Conservation (phyloP, 495 filamentous ascomycete species). For the Saxophila tyrrhenica region DNA sequence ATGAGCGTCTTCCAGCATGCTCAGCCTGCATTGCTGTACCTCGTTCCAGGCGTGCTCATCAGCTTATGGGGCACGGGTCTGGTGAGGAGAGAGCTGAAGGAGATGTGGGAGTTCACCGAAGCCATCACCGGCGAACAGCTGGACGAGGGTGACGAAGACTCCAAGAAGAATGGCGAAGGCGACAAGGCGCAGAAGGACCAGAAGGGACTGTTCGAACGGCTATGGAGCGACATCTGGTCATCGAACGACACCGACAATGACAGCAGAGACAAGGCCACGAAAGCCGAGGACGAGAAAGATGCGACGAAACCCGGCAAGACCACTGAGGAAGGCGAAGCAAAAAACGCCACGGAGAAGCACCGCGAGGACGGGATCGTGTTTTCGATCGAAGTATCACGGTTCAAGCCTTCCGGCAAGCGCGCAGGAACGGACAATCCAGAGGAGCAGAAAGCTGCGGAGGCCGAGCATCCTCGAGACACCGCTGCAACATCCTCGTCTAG, state of each 20-base stretch:
- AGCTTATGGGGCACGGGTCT: constrained; percentile 72
- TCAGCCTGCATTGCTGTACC: constrained; percentile 85
- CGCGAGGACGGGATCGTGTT: neutral
- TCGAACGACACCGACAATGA: neutral
- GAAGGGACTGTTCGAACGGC: neutral
- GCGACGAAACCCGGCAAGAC: neutral
- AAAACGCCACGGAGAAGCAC: neutral
- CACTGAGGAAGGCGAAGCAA: neutral
- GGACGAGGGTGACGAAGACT: constrained; percentile 17
- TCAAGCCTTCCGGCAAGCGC: neutral
- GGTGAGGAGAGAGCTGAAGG: constrained; percentile 51
- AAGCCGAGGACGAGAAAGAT: neutral
- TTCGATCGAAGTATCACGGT: neutral
- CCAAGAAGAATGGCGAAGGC: neutral
- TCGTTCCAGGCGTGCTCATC: constrained; percentile 74
- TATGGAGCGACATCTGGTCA: neutral
- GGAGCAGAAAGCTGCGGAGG: neutral
- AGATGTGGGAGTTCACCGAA: constrained; percentile 78
- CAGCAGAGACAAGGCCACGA: neutral
- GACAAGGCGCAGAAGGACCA: neutral
- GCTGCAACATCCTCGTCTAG: neutral
- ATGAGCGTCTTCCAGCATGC: constrained; percentile 70
- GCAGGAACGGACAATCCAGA: neutral
- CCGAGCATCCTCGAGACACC: neutral
- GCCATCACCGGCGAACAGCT: constrained; percentile 34